Base-by-base conservation (phyloP, 352 stramenopile species). In the Globisporangium radiosum region DNA sequence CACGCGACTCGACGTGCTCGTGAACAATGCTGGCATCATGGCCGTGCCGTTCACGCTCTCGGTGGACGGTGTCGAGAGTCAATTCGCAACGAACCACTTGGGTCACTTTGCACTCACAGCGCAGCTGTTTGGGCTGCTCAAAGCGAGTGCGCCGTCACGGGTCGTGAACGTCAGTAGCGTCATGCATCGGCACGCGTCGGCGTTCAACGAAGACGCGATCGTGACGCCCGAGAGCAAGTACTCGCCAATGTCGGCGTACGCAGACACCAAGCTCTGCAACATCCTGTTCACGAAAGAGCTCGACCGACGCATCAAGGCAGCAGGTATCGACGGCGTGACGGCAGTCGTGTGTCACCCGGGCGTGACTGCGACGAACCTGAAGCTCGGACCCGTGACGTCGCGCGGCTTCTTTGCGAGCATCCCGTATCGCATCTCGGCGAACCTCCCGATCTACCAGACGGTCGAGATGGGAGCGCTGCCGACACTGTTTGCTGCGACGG, bases 41-140 rank as follows among this genome's bases (percentile, higher is more conserved):
- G 74, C 70, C 0, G 54, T 77, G 4, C 53, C 76, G 9, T 60
- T 80, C 49, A 52, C 57, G 11, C 49, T 75, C 17, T 80, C 69
- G 7, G 37, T 37, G 0, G 67, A 86, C 47, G 78, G 75, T 4
- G 50, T 79, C 19, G 81, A 92, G 58, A 61, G 60, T 15, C 81
- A 92, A 40, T 92, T 94, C 59, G 81, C 69, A 0, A 80, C 72
- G 37, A 94, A 94, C 64, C 72, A 92, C 59, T 37, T 94, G 44
- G 80, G 76, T 6, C 77, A 89, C 59, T 90, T 94, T 60, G 62
- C 70, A 19, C 59, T 94, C 13, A 90, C 81, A 19, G 63, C 62
- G 8, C 61, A 77, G 54, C 52, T 90, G 14, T 60, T 90, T 11
- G 63, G 69, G 2, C 40, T 85, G 11, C 62, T 84, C 5, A 59